A percentile compares a stretch with the other conserved stretches of the same genome.
phyloP scores from a whole-genome alignment of 306 rosid species.

The Echinosophora koreensis region DNA sequence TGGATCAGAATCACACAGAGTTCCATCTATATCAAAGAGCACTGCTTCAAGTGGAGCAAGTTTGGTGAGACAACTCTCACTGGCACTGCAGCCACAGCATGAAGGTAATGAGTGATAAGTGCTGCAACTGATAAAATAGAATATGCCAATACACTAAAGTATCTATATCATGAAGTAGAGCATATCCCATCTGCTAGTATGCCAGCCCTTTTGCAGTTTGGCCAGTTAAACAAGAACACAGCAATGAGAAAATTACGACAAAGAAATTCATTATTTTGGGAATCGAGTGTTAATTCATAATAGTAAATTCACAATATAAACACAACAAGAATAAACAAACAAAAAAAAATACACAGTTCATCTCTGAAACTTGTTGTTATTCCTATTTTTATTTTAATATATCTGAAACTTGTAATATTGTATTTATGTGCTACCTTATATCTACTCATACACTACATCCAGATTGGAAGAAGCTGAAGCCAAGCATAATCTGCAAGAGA shows the following conservation, averaged over 20 bases:
- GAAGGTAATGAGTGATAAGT: constrained; percentile 43
- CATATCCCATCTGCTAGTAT: not conserved
- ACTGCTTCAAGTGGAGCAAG: constrained; percentile 88
- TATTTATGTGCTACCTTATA: too few relatives aligned
- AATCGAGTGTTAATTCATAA: too few relatives aligned
- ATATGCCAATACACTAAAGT: not conserved
- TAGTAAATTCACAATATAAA: too few relatives aligned
- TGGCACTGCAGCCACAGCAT: constrained; percentile 59
- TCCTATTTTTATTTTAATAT: too few relatives aligned
- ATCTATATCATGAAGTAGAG: constrained; percentile 15
- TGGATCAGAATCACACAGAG: constrained; percentile 92
- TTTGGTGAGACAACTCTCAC: constrained; percentile 53
- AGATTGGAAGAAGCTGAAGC: too few relatives aligned
- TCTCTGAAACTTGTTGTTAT: too few relatives aligned
- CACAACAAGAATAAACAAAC: too few relatives aligned
- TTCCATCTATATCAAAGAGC: constrained; percentile 94
- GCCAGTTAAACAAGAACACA: constrained; percentile 15
- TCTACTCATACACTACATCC: too few relatives aligned
- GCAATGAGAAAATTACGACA: not conserved
- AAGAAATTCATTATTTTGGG: too few relatives aligned
- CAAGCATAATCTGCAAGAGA: too few relatives aligned
- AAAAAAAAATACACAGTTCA: too few relatives aligned
- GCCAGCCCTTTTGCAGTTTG: not conserved
- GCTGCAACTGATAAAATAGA: constrained; percentile 5
- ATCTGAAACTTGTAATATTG: too few relatives aligned